Percentiles rank a stretch among this genome's conserved stretches.
phyloP scores from a whole-genome alignment of 495 filamentous ascomycete species.

The Mycothermus thermophilus region DNA sequence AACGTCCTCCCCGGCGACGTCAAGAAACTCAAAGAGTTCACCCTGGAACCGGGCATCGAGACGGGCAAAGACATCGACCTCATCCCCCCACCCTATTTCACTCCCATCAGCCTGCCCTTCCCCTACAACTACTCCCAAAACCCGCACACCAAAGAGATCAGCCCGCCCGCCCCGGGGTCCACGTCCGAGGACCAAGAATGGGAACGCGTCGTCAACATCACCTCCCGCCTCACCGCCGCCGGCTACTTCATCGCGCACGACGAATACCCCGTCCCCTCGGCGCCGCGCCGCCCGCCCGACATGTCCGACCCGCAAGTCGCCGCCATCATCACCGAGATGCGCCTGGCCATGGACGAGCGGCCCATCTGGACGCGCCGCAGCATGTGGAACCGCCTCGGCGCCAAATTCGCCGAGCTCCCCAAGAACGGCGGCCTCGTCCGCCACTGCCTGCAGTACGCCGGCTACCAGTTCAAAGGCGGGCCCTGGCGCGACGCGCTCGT shows the following conservation, averaged over 20 bases:
- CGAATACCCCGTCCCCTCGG: slow-evolving; percentile 27
- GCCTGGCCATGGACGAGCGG: slow-evolving; percentile 48
- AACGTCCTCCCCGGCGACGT: slow-evolving; percentile 51
- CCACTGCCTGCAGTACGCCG: slow-evolving; percentile 57
- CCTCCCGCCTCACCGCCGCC: slow-evolving; percentile 33
- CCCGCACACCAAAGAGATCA: slow-evolving; percentile 31
- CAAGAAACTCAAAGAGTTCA: slow-evolving; percentile 58
- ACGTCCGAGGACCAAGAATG: slow-evolving; percentile 19
- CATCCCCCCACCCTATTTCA: slow-evolving; percentile 66
- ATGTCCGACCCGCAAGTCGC: slow-evolving; percentile 39
- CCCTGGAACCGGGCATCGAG: slow-evolving; percentile 51
- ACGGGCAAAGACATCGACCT: slow-evolving; percentile 47
- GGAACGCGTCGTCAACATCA: slow-evolving; percentile 25
- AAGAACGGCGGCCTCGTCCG: slow-evolving; percentile 40
- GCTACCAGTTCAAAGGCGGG: slow-evolving; percentile 78
- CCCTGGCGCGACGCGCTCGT: slow-evolving; percentile 84
- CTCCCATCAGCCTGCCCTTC: slow-evolving; percentile 51
- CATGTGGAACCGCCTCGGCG: slow-evolving; percentile 52
- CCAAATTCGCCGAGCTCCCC: slow-evolving; percentile 25
- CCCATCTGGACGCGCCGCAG: slow-evolving; percentile 79
- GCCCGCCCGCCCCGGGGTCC: slow-evolving; percentile 12
- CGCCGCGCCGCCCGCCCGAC: slow-evolving; percentile 23
- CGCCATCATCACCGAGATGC: slow-evolving; percentile 43
- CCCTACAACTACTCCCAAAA: slow-evolving; percentile 48
- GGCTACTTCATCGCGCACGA: slow-evolving; percentile 51